Base-by-base conservation (phyloP, 441 rosid species). In the Populus hybrid region DNA sequence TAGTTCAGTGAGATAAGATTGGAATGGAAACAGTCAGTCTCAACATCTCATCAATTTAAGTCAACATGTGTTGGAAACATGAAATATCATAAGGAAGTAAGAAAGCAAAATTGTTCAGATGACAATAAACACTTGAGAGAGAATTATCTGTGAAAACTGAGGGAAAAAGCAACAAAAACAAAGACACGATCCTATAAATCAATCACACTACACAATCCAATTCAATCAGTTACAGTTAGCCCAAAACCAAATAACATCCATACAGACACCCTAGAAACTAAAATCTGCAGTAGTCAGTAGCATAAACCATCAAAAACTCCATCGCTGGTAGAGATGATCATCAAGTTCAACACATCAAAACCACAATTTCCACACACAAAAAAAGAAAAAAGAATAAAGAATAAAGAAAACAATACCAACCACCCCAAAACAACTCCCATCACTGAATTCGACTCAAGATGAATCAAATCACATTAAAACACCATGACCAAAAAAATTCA, bases 331-430 rank as follows among this genome's bases (percentile, higher is more conserved):
- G 57, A 21, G 18, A 42, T 7, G 30, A 34, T 46, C 70, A 61
- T 76, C 77, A 40, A 63, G 16, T 35, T 77, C 35, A 63, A 77
- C 73, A 73, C 76, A 69, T 59, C 28, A 76, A 70, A 68, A 65
- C 57, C 65, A 64, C 28, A 78, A 67, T 6, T 73, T 50, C 32
- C 54, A 42, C 20, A 5, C 57, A 14, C 12, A 5, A 57, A 20
- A 20, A 46, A 57, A 10, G 12, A 46, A 32, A 35, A 21, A 59
- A 59, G 61, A 68, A 50, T 76, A 54, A n/a, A n/a, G n/a, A n/a
- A n/a, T n/a, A n/a, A n/a, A n/a, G n/a, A 35, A 21, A 59, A 59
- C 67, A 68, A 50, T 76, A 54, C 46, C 12, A 16, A 50, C 40
- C 20, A 66, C 59, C 63, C n/a, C 73, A 10, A 78, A n/a, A 16